Percentiles rank a stretch among this genome's conserved stretches.
phyloP scores from a whole-genome alignment of 371 early-diverging fungal species.

The Chytridium lagenaria region DNA sequence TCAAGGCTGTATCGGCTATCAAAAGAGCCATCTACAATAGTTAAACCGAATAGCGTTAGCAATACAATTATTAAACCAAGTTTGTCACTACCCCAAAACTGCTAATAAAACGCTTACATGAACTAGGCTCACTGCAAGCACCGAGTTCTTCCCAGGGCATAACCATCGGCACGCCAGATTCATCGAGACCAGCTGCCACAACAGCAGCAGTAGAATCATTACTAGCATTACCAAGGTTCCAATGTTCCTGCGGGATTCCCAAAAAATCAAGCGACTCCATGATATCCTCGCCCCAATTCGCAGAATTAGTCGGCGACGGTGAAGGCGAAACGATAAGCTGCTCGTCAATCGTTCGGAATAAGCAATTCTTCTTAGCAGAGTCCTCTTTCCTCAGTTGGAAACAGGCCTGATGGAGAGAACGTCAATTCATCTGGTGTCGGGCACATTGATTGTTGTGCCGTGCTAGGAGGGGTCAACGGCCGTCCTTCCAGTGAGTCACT shows the following conservation, averaged over 20 bases:
- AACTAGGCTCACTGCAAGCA: too few species aligned
- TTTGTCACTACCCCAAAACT: too few species aligned
- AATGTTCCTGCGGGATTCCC: neutral
- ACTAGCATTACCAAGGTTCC: neutral
- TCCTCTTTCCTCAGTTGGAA: conserved; percentile 4
- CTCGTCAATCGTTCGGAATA: conserved; percentile 6
- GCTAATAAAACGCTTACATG: too few species aligned
- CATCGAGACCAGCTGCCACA: neutral
- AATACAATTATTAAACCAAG: too few species aligned
- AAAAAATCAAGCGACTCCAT: neutral
- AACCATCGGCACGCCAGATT: too few species aligned
- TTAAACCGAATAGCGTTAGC: too few species aligned
- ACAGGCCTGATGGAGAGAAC: neutral
- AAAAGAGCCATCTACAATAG: neutral
- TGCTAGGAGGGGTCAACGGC: neutral
- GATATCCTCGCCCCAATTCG: neutral
- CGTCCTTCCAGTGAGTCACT: neutral
- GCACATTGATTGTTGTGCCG: neutral
- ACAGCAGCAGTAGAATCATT: neutral
- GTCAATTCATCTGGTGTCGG: neutral
- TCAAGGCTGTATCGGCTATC: neutral
- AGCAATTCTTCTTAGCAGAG: conserved; percentile 1
- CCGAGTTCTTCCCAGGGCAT: too few species aligned
- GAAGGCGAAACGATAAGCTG: conserved; percentile 4
- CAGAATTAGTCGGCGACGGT: neutral